Evolutionary conservation across 768 basidiomycete genomes (phyloP).

Genomic region (Rhodocollybia butyracea): DNA sequence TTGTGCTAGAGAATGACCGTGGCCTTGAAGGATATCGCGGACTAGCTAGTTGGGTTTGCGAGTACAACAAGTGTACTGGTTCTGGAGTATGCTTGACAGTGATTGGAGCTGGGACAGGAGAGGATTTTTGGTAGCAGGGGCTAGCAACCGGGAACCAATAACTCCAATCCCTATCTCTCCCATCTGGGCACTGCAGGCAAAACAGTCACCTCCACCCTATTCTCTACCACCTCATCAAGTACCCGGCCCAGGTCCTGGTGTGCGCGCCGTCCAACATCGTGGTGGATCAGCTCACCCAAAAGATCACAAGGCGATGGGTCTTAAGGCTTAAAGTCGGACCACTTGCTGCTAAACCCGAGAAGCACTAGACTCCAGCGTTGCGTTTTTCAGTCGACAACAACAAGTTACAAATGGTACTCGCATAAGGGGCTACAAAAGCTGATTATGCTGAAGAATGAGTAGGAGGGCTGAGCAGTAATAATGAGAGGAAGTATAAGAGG

Average conservation of each 20-base stretch:
- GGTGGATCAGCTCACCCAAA: slow-evolving; percentile 98
- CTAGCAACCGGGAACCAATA: too few species aligned
- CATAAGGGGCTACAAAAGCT: slow-evolving; percentile 97
- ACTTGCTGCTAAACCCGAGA: slow-evolving; percentile 95
- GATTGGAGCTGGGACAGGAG: too few species aligned
- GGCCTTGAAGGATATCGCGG: too few species aligned
- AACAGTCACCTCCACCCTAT: slow-evolving; percentile 98
- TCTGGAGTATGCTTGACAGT: too few species aligned
- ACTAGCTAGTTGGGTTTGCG: too few species aligned
- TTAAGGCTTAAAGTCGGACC: slow-evolving; percentile 98
- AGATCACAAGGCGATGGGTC: slow-evolving; percentile 97
- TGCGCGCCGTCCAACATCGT: slow-evolving; percentile 99
- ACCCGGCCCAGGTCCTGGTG: slow-evolving; percentile 97
- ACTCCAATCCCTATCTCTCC: too few species aligned
- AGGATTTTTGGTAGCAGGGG: too few species aligned
- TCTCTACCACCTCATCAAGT: slow-evolving; percentile 98
- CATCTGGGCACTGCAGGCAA: too few species aligned
- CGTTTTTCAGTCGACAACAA: slow-evolving; percentile 92
- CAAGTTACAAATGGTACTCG: slow-evolving; percentile 95
- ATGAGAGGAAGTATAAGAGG: slow-evolving; percentile 97
- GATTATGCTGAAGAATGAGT: slow-evolving; percentile 95
- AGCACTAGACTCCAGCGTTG: slow-evolving; percentile 93
- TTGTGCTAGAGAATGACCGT: too few species aligned
- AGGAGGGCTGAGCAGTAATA: slow-evolving; percentile 95
- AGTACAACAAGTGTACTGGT: too few species aligned